Evolutionary conservation across 2,329 filamentous ascomycete genomes (phyloP).

Genomic region (Lecanoromycetidae sp.): DNA sequence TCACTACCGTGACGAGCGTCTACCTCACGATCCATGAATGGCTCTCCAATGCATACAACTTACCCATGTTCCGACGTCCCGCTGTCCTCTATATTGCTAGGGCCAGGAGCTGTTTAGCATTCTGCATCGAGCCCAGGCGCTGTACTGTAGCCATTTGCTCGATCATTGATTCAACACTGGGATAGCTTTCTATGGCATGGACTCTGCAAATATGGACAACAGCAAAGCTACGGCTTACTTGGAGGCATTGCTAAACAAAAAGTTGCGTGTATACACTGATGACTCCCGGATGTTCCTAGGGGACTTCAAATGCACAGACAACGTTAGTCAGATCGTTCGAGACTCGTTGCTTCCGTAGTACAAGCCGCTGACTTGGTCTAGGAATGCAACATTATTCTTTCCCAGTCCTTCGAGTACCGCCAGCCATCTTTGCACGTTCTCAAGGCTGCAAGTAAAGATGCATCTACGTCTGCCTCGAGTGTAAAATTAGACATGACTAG

Average conservation of each 20-base stretch:
- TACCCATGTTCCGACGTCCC: too few species aligned
- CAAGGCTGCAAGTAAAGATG: constrained; percentile 29
- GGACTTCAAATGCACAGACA: constrained; percentile 87
- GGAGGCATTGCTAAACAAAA: constrained; percentile 60
- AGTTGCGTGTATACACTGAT: constrained; percentile 63
- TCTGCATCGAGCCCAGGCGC: too few species aligned
- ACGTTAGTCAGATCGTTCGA: constrained; percentile 40
- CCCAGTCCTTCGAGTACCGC: constrained; percentile 80
- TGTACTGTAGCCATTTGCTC: too few species aligned
- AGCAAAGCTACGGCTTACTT: constrained; percentile 29
- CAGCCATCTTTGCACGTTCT: constrained; percentile 48
- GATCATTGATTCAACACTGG: background rate
- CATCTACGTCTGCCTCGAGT: constrained; percentile 26
- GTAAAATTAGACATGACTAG: constrained; percentile 63
- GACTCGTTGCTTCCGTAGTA: background rate
- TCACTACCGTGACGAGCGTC: too few species aligned
- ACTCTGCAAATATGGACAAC: constrained; percentile 25
- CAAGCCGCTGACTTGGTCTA: constrained; percentile 28
- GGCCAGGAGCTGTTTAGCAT: too few species aligned
- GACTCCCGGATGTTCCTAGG: constrained; percentile 85
- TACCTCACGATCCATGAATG: too few species aligned
- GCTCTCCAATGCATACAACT: too few species aligned
- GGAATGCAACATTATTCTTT: constrained; percentile 81
- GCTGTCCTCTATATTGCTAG: too few species aligned
- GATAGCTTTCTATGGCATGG: background rate